phyloP scores from a whole-genome alignment of 331 rosid genomes.

The Saraca asoca region DNA sequence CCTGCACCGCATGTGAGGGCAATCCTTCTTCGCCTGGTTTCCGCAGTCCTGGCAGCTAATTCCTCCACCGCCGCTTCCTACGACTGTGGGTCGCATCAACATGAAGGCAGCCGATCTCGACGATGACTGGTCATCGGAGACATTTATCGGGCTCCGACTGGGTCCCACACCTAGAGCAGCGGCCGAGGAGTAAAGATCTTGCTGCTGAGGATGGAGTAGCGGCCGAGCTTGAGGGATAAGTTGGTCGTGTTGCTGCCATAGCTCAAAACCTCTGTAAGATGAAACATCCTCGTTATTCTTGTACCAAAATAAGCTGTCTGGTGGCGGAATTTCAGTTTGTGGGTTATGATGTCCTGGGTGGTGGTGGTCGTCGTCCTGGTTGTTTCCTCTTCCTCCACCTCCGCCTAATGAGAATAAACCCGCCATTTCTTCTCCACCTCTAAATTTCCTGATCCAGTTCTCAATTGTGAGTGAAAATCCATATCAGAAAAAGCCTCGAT shows the following conservation, averaged over 20 bases:
- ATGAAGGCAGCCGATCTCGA: slow-evolving; percentile 59
- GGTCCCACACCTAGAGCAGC: slow-evolving; percentile 70
- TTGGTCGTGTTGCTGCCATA: slow-evolving; percentile 65
- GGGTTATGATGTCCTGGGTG: slow-evolving; percentile 15
- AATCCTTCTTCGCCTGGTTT: slow-evolving; percentile 93
- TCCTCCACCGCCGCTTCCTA: slow-evolving; percentile 35
- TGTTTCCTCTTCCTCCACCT: slow-evolving; percentile 40
- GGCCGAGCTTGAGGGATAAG: slow-evolving; percentile 36
- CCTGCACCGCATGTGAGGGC: slow-evolving; percentile 81
- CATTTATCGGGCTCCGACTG: slow-evolving; percentile 43
- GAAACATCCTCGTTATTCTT: slow-evolving; percentile 58
- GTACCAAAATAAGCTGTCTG: slow-evolving; percentile 62
- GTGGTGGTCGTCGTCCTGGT: slow-evolving; percentile 14
- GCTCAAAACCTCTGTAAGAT: slow-evolving; percentile 61
- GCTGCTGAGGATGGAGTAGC: slow-evolving; percentile 29
- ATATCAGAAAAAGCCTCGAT: slow-evolving; percentile 57
- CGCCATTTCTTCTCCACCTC: slow-evolving; percentile 62
- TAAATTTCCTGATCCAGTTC: slow-evolving; percentile 40
- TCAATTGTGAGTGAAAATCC: slow-evolving; percentile 67
- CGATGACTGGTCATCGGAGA: slow-evolving; percentile 61
- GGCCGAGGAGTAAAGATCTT: slow-evolving; percentile 70
- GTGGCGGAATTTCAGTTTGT: slow-evolving; percentile 46
- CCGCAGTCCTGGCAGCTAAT: slow-evolving; percentile 93
- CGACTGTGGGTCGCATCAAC: slow-evolving; percentile 38
- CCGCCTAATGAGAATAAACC: slow-evolving; percentile 84